Percentiles rank a stretch among this genome's conserved stretches.
phyloP scores from a whole-genome alignment of 306 rosid genomes.

The Prunus mongolica region DNA sequence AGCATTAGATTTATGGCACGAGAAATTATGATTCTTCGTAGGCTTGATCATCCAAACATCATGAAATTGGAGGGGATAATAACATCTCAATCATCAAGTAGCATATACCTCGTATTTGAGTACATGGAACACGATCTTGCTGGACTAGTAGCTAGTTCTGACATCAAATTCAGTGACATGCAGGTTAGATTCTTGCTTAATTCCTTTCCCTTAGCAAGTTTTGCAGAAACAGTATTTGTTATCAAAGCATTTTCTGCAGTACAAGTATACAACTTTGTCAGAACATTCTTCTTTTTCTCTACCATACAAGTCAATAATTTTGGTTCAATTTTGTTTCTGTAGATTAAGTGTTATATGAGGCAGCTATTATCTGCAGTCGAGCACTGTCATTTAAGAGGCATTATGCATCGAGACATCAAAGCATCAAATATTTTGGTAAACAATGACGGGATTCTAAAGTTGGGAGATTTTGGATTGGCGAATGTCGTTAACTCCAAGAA shows the following conservation, averaged over 20 bases:
- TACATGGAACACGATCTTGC: conserved; percentile 99
- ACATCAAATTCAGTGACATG: conserved; percentile 54
- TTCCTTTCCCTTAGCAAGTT: background rate
- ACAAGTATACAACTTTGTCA: background rate
- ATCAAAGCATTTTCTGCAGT: too few relatives aligned
- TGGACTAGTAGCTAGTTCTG: conserved; percentile 76
- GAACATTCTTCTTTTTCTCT: too few relatives aligned
- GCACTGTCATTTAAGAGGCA: conserved; percentile 91
- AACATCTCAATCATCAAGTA: conserved; percentile 67
- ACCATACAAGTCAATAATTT: background rate
- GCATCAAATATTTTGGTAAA: conserved; percentile 86
- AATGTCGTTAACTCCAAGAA: conserved; percentile 51
- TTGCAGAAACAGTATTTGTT: background rate
- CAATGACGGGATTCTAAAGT: conserved; percentile 80
- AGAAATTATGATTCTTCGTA: conserved; percentile 79
- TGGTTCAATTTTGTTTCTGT: background rate
- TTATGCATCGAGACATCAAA: conserved; percentile 92
- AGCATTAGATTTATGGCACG: conserved; percentile 96
- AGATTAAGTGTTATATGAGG: conserved; percentile 96
- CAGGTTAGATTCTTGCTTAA: conserved; percentile 51
- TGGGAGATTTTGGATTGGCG: conserved; percentile 96
- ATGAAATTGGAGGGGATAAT: conserved; percentile 89
- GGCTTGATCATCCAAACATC: conserved; percentile 95
- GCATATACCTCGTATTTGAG: conserved; percentile 93
- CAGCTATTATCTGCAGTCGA: conserved; percentile 90